Evolutionary conservation across 805 yeast genomes (phyloP).

Genomic region (Komagataella populi): DNA sequence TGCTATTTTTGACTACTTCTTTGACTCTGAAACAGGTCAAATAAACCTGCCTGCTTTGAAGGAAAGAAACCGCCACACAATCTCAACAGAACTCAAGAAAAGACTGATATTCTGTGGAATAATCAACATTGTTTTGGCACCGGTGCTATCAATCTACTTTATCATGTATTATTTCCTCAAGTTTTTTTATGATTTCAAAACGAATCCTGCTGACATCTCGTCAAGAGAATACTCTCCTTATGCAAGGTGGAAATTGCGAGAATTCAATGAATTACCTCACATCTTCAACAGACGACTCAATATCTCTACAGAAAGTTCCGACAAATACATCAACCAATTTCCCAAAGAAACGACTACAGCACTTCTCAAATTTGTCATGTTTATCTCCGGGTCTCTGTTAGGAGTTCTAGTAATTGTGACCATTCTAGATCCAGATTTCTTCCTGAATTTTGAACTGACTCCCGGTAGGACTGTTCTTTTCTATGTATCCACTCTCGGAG

Average conservation of each 20-base stretch:
- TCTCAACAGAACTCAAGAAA: constrained; percentile 58
- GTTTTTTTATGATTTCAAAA: constrained; percentile 84
- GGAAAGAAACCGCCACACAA: constrained; percentile 49
- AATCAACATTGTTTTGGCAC: constrained; percentile 70
- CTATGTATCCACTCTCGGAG: constrained; percentile 80
- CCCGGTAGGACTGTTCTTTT: constrained; percentile 72
- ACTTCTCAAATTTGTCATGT: constrained; percentile 45
- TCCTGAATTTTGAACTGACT: constrained; percentile 79
- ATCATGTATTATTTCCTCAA: constrained; percentile 74
- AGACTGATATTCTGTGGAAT: constrained; percentile 83
- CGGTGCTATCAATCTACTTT: constrained; percentile 76
- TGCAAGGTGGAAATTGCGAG: constrained; percentile 93
- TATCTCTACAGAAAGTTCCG: constrained; percentile 67
- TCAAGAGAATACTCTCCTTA: constrained; percentile 84
- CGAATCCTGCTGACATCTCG: constrained; percentile 73
- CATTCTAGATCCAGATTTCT: constrained; percentile 78
- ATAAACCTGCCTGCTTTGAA: constrained; percentile 58
- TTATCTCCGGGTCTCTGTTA: constrained; percentile 78
- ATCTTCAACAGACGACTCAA: constrained; percentile 70
- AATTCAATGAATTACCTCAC: constrained; percentile 86
- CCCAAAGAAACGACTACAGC: constrained; percentile 65
- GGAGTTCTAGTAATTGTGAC: constrained; percentile 75
- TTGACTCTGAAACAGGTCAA: constrained; percentile 66
- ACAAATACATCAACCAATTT: constrained; percentile 77
- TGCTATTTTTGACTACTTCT: constrained; percentile 77